Base-by-base conservation (phyloP, 2,329 filamentous ascomycete genomes). In the Fusarium pseudoanthophilum region DNA sequence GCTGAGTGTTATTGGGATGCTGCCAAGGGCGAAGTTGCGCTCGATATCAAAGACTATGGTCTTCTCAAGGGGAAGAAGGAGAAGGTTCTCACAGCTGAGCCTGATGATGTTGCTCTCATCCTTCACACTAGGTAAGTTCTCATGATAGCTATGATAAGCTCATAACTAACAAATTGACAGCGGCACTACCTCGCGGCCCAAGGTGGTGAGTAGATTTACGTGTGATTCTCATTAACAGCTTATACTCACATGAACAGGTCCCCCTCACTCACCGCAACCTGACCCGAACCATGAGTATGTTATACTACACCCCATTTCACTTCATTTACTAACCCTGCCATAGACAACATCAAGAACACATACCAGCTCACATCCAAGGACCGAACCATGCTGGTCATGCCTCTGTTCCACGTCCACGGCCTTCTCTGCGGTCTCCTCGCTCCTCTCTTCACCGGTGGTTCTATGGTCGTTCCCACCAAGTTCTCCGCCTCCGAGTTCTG, bases 381-480 rank as follows among this genome's bases (percentile, higher is more conserved):
- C 81, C 90, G 94, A 52, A 95, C 94, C 34, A 92, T 95, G 88
- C 88, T 97, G 21, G 93, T 97, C 68, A 97, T 97, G 94, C 94
- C 94, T 24, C 87, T 97, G 4, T 97, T 97, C 87, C 94, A 97
- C 82, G 94, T 97, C 55, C 94, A 96, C 79, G 94, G 94, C n/a
- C 87, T 97, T 5, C 87, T 97, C 20, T 95, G 94, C 69, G 94
- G 90, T 26, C 93, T 97, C 76, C 87, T 97, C 8, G 92, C 93
- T 4, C 93, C 94, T 2, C 86, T 97, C 16, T 86, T 88, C 74
- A 92, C 92, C 5, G 92, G 92, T 36, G 93, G 94, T 62, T 95
- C 93, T 11, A 92, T 95, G 69, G 87, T 97, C 64, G 92, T 97
- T 10, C 94, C 94, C 5, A 78, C 86, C 60, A 92, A 91, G 78